phyloP scores from a whole-genome alignment of 2,329 filamentous ascomycete species.

The Dryadomyces quercivorus region DNA sequence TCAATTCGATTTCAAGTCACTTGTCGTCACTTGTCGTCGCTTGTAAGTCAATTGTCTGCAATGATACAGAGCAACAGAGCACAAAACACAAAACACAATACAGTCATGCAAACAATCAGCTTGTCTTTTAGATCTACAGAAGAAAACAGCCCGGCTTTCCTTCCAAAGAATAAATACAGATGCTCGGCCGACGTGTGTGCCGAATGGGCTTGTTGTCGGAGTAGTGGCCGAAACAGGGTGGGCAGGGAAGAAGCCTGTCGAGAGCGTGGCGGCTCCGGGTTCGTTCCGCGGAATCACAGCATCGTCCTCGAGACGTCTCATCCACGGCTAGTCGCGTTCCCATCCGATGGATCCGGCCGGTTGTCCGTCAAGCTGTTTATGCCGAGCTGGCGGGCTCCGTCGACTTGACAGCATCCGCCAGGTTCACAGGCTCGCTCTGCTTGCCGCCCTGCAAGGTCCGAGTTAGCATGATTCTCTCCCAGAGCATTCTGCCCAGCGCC shows the following conservation, averaged over 20 bases:
- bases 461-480: background rate
- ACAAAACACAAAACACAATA: no score
- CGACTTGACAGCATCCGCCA: conserved; percentile 42
- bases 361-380: conserved; percentile 6
- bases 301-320: no score
- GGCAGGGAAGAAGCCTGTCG: no score
- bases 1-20: no score
- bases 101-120: no score
- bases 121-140: background rate
- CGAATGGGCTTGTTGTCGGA: background rate
- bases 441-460: conserved; percentile 66
- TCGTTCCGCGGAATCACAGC: no score
- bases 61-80: no score
- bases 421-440: conserved; percentile 72
- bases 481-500: conserved; percentile 14
- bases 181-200: background rate
- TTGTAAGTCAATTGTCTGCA: no score
- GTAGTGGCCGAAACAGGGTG: background rate
- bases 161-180: background rate
- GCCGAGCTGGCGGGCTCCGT: conserved; percentile 16
- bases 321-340: background rate
- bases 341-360: background rate
- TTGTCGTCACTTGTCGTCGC: no score
- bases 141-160: background rate
- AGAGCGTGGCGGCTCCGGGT: no score